phyloP scores from a whole-genome alignment of 805 yeast genomes.

The Sugiyamaella valdiviana region DNA sequence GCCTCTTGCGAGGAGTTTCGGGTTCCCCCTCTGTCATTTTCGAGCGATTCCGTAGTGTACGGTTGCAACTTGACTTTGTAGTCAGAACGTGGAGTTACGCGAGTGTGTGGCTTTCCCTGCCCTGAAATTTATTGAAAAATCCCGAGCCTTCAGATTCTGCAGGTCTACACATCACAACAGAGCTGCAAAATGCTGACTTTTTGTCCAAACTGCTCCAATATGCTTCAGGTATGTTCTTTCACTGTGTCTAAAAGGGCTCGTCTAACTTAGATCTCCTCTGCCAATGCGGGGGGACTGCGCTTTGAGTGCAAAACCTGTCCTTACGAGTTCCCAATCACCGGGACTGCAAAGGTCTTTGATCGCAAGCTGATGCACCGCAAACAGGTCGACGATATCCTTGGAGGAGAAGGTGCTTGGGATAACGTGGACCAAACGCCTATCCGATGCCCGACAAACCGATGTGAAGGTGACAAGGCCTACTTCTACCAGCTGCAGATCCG shows the following conservation, averaged over 20 bases:
- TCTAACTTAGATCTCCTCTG: conserved; percentile 43
- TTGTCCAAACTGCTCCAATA: conserved; percentile 90
- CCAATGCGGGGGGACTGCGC: conserved; percentile 49
- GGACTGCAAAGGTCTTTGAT: conserved; percentile 70
- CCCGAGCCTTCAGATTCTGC: not conserved
- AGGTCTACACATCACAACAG: not conserved
- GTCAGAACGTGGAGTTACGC: too few species aligned
- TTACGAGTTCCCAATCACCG: conserved; percentile 82
- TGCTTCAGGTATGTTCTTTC: conserved; percentile 53
- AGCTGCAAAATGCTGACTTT: conserved; percentile 67
- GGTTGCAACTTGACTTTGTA: too few species aligned
- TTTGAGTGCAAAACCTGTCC: conserved; percentile 94
- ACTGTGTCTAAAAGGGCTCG: not conserved
- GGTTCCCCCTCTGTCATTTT: not conserved
- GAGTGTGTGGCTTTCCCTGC: not conserved
- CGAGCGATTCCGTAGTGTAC: too few species aligned
- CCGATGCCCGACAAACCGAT: conserved; percentile 82
- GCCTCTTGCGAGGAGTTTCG: conserved; percentile 8
- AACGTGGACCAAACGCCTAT: conserved; percentile 93
- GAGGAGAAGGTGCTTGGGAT: conserved; percentile 98
- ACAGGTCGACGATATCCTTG: conserved; percentile 91
- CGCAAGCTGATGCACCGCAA: conserved; percentile 78
- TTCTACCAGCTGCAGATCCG: conserved; percentile 95
- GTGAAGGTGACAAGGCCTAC: conserved; percentile 88
- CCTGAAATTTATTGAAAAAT: not conserved